phyloP scores from a whole-genome alignment of 148 eudicot genomes.

The Amaranthus palmeri region DNA sequence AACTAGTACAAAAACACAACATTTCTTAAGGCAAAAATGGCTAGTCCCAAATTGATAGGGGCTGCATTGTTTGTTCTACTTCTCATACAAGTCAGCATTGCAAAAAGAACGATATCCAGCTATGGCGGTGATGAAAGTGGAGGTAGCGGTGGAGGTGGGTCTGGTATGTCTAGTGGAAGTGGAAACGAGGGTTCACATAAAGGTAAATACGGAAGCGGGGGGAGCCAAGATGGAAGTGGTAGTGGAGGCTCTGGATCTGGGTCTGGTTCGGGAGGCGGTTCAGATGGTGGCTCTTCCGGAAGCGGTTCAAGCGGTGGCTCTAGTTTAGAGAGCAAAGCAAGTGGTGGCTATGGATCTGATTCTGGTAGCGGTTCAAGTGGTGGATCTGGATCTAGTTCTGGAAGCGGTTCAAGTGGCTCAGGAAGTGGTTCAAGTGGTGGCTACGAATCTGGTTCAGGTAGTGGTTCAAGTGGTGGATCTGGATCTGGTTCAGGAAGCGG shows the following conservation, averaged over 20 bases:
- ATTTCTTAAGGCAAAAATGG: not conserved
- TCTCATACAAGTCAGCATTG: slow-evolving; percentile 1
- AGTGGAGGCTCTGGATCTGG: too few species aligned
- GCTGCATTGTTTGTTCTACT: slow-evolving; percentile 1
- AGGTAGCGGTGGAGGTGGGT: too few species aligned
- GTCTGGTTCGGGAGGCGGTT: too few species aligned
- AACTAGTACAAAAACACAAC: too few species aligned
- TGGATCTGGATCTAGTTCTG: not conserved
- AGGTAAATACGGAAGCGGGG: too few species aligned
- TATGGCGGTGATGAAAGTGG: not conserved
- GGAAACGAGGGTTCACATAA: too few species aligned
- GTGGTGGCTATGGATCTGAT: not conserved
- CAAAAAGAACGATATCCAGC: not conserved
- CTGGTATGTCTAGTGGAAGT: too few species aligned
- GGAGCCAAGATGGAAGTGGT: too few species aligned
- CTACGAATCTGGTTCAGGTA: not conserved
- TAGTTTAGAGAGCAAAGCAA: not conserved
- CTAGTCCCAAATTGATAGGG: not conserved
- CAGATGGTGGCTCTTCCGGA: not conserved
- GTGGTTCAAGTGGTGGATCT: not conserved
- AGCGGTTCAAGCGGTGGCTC: not conserved
- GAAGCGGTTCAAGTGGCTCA: too few species aligned
- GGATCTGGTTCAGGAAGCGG: not conserved
- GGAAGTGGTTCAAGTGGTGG: not conserved
- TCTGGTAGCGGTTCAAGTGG: not conserved